Evolutionary conservation across 2,329 filamentous ascomycete genomes (phyloP), one percentile per base, ranked within the genome.

Genomic region (Alternaria arborescens): DNA sequence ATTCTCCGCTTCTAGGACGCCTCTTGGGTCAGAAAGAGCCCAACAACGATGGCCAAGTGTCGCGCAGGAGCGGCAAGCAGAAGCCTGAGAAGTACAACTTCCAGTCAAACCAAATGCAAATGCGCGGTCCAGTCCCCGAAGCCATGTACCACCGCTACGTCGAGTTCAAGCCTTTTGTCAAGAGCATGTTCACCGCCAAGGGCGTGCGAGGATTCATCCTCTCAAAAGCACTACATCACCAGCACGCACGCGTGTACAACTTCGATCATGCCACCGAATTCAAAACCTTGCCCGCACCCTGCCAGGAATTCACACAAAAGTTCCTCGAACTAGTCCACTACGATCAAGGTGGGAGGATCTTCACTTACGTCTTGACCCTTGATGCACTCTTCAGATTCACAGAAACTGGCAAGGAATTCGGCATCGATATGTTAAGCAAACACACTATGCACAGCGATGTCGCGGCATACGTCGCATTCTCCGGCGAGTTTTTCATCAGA

Each of bases 361-460:
- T 95, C 74, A 98, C 94, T 22, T 98, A 97, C 70, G 90, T 97
- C 26, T 82, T 98, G 22, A 97, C 93, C 0, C 85, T 97, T 7
- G 94, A 98, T 73, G 91, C 90, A 5, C 84, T 94, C 54, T 87
- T 96, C 74, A 90, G 93, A 46, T 97, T 97, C 79, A 97, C 94
- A 1, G 94, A 97, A 78, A 98, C 94, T 0, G 94, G 94, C 30
- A 95, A 95, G 71, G 94, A 97, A 72, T 97, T 97, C 61, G 93
- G 94, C 53, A 93, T 98, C 71, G 94, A 97, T 79, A 83, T 97
- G 77, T 81, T 98, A 71, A 93, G 90, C 78, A 98, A 98, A 77
- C 94, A 98, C 78, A 97, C 93, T 41, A 97, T 98, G 93, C 94
- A 98, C 81, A 94, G 92, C 66, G 90, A 97, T 77, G 94, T 97